Conservation (phyloP, 2,329 filamentous ascomycete genomes). For the Sordariomycetes sp. region DNA sequence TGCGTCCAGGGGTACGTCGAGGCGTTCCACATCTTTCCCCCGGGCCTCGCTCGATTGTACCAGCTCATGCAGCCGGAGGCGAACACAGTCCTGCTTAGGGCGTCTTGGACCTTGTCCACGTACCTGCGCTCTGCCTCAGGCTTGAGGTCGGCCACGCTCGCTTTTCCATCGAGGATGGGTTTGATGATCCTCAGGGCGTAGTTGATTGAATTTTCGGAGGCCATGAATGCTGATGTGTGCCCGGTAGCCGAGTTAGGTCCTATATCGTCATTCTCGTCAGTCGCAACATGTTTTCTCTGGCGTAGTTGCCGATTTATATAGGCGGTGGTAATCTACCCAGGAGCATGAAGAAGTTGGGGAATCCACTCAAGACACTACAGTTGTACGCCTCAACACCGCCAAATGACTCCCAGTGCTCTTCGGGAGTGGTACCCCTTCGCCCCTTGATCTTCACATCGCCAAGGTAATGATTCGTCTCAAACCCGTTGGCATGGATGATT, state of each 20-base stretch:
- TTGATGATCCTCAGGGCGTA: constrained; percentile 45
- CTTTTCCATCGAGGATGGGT: constrained; percentile 22
- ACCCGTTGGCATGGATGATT: constrained; percentile 49
- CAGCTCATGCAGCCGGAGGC: constrained; percentile 15
- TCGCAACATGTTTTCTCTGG: too few relatives aligned
- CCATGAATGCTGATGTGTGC: constrained; percentile 45
- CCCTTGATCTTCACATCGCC: constrained; percentile 39
- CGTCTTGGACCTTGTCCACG: constrained; percentile 16
- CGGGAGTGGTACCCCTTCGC: constrained; percentile 30
- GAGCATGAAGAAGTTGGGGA: constrained; percentile 53
- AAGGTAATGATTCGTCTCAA: constrained; percentile 39
- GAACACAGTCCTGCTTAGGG: constrained; percentile 20
- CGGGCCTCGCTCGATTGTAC: constrained; percentile 15
- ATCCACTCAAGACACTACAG: constrained; percentile 40
- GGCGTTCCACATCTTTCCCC: constrained; percentile 17
- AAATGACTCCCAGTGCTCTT: constrained; percentile 41
- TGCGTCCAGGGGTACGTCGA: constrained; percentile 22
- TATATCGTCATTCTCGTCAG: too few relatives aligned
- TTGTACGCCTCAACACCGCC: constrained; percentile 52
- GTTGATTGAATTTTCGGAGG: constrained; percentile 47
- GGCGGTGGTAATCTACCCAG: constrained; percentile 20
- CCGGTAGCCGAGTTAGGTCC: constrained; percentile 47
- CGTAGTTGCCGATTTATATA: too few relatives aligned
- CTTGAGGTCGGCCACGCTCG: constrained; percentile 17
- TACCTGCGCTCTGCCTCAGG: constrained; percentile 19